These are phyloP conservation scores for Trichoderma sp. DNA, from an alignment of 2,329 filamentous ascomycete species.

Conservation along the genomic window DNA sequence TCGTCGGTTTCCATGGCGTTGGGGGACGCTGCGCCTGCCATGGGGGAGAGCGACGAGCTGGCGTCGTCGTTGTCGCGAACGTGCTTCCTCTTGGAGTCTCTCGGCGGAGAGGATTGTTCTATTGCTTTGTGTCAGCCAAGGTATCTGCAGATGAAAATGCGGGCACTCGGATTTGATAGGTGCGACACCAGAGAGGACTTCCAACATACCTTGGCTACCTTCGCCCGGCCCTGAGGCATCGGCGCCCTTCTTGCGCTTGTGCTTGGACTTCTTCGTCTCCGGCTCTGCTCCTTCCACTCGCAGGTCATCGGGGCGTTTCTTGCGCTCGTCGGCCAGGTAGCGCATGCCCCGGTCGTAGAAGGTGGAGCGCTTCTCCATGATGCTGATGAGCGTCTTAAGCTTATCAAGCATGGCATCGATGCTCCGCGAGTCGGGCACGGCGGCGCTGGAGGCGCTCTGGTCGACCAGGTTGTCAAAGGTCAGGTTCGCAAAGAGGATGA, in stretches of 20 bases:
- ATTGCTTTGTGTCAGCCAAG: conserved; percentile 13
- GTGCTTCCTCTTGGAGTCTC: conserved; percentile 57
- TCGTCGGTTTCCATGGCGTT: conserved; percentile 63
- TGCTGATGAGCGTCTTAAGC: conserved; percentile 65
- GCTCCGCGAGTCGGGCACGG: conserved; percentile 64
- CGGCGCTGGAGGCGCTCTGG: conserved; percentile 56
- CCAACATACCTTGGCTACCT: conserved; percentile 38
- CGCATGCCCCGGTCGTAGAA: conserved; percentile 75
- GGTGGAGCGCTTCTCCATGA: conserved; percentile 67
- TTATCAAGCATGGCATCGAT: conserved; percentile 65
- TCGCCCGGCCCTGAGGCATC: conserved; percentile 60
- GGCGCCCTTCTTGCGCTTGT: conserved; percentile 77
- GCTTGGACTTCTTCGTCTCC: conserved; percentile 62
- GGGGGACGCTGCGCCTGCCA: conserved; percentile 47
- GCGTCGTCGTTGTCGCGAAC: conserved; percentile 57
- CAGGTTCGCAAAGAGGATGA: conserved; percentile 60
- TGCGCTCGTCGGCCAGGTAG: conserved; percentile 65
- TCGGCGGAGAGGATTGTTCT: conserved; percentile 59
- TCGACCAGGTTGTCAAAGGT: conserved; percentile 73
- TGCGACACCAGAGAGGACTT: background rate
- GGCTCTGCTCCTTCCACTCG: conserved; percentile 51
- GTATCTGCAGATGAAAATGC: too few species aligned
- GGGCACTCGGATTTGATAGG: background rate
- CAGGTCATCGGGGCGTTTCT: conserved; percentile 61
- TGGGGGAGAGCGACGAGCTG: conserved; percentile 63